Conservation (phyloP, 805 yeast genomes). For the Tetrapisispora namnaoensis region DNA sequence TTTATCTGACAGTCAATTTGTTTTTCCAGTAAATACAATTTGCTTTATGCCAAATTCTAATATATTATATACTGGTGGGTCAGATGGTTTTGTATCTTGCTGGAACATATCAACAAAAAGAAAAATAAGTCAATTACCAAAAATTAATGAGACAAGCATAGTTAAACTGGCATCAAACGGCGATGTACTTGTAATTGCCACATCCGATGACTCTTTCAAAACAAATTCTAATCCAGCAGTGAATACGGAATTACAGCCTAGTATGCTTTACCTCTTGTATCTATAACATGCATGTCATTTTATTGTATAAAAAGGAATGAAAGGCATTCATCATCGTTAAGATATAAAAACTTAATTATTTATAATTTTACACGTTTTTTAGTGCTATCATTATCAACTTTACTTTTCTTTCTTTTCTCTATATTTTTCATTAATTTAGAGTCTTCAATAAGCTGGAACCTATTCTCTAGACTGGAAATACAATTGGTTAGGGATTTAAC, state of each 20-base stretch:
- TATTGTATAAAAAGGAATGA: not conserved
- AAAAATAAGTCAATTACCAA: conserved; percentile 63
- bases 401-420: conserved; percentile 36
- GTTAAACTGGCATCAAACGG: conserved; percentile 30
- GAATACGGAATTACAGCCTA: conserved; percentile 15
- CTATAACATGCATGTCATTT: not conserved
- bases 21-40: conserved; percentile 70
- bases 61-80: conserved; percentile 80
- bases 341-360: not conserved
- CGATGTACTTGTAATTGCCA: conserved; percentile 34
- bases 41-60: conserved; percentile 69
- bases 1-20: conserved; percentile 39
- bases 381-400: not conserved
- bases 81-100: conserved; percentile 78
- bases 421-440: conserved; percentile 50
- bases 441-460: conserved; percentile 44
- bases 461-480: conserved; percentile 15
- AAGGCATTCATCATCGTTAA: too few species aligned
- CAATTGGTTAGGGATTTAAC: conserved; percentile 39
- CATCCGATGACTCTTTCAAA: conserved; percentile 42
- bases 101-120: conserved; percentile 86
- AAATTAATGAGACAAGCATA: conserved; percentile 35
- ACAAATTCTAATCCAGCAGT: conserved; percentile 24
- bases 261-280: conserved; percentile 16
- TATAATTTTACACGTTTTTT: conserved; percentile 2